A percentile compares a stretch with the other conserved stretches of the same genome.
Conservation (phyloP, 768 basidiomycete genomes). For the Suillus sp. region DNA sequence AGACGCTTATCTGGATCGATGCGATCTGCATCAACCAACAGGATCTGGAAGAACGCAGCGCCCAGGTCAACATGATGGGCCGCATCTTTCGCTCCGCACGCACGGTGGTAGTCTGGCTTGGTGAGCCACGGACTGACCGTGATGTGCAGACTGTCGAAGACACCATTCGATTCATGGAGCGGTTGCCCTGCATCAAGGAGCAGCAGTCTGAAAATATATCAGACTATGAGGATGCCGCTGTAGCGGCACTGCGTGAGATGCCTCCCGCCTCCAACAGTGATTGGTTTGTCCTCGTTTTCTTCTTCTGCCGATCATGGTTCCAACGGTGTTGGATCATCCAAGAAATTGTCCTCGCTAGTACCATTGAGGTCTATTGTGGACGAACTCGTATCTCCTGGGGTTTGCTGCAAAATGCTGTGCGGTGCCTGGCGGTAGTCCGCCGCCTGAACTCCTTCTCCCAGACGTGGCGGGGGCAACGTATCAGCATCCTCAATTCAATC, state of each 20-base stretch:
- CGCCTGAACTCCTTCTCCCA: neutral
- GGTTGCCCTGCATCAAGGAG: neutral
- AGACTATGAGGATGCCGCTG: neutral
- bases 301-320: conserved; percentile 7
- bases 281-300: conserved; percentile 2
- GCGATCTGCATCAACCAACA: conserved; percentile 16
- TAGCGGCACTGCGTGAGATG: neutral
- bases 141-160: neutral
- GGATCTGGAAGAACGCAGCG: conserved; percentile 10
- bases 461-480: neutral
- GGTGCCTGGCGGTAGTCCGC: neutral
- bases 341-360: conserved; percentile 13
- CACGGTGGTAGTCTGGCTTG: conserved; percentile 13
- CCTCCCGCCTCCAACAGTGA: neutral
- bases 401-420: neutral
- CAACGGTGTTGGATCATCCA: conserved; percentile 13
- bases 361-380: neutral
- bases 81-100: conserved; percentile 8
- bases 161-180: neutral
- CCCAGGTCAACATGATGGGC: conserved; percentile 13
- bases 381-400: neutral
- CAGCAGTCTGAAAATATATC: neutral
- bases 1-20: conserved; percentile 12
- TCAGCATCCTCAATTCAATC: neutral
- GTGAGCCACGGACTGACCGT: neutral